Conservation (phyloP, 164 flowering plant species). For the Macadamia tetraphylla region DNA sequence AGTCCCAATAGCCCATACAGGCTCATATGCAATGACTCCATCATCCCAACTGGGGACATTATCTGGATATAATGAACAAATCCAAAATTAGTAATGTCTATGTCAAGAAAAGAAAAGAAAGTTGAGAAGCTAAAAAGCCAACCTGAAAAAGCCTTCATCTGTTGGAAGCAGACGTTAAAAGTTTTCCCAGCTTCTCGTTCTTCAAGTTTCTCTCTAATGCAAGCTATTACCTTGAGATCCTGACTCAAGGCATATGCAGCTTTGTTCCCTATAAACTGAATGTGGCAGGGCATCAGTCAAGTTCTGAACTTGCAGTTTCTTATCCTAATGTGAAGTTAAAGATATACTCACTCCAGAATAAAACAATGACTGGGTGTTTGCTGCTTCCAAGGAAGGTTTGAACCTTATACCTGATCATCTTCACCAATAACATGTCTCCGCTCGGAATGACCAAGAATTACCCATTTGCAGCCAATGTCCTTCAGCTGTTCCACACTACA, state of each 20-base stretch:
- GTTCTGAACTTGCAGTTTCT: neutral
- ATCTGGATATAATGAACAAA: constrained; percentile 42
- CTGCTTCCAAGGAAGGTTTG: neutral
- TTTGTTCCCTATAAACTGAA: constrained; percentile 95
- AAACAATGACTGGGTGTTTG: neutral
- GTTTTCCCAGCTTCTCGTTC: constrained; percentile 98
- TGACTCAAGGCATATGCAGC: constrained; percentile 90
- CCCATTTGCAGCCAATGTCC: constrained; percentile 95
- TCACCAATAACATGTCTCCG: constrained; percentile 91
- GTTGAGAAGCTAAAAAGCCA: constrained; percentile 3
- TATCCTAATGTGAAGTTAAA: neutral
- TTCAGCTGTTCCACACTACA: constrained; percentile 81
- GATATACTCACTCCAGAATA: neutral
- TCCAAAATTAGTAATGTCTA: neutral
- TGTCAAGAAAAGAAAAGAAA: neutral
- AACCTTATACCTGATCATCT: constrained; percentile 64
- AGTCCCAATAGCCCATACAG: constrained; percentile 98
- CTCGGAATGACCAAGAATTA: constrained; percentile 96
- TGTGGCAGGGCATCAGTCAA: constrained; percentile 5
- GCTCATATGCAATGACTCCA: constrained; percentile 91
- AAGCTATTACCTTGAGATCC: constrained; percentile 88
- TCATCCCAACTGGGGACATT: constrained; percentile 88
- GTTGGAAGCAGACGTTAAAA: constrained; percentile 88
- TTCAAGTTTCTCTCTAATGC: constrained; percentile 83
- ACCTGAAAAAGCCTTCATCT: constrained; percentile 90